Base-by-base conservation (phyloP, 352 stramenopile genomes). In the Globisporangium takayamanum region DNA sequence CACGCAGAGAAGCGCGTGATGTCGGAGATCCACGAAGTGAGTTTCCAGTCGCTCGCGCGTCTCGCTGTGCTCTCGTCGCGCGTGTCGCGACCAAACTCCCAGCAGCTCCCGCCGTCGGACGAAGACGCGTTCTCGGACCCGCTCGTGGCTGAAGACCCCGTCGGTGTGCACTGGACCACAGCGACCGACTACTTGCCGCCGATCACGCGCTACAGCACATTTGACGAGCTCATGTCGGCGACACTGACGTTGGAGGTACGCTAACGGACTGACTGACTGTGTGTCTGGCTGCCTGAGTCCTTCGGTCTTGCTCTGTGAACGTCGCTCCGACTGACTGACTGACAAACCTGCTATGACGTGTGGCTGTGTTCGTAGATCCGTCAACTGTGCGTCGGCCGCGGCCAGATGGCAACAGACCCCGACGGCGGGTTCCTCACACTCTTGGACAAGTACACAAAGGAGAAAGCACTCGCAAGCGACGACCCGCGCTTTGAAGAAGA, bases 161-260 rank as follows among this genome's bases (percentile, higher is more conserved):
- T 95, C 14, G 72, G 64, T 15, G 84, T 95, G 16, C 54, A 69
- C 30, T 95, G 86, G 86, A 72, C 84, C 1, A 81, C 78, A 0
- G 75, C 76, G 0, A 76, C 68, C 0, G 86, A 95, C 56, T 74
- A 88, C 33, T 49, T 95, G 7, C 86, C 86, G 5, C 68, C 83
- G 10, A 95, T 95, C 60, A 94, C 83, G 22, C 80, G 86, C 0
- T 93, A 94, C 68, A 92, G 83, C 59, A 95, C 86, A 33, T 95
- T 95, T 44, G 86, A 95, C 72, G 86, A 95, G 68, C 73, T 94
- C 53, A 95, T 95, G 83, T 94, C 84, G 12, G 86, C 86, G 14
- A 95, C 86, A 15, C 57, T 95, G 46, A 95, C 86, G 16, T 68
- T 95, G 10, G 86, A 95, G 72, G 80, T 87, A 66, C 59, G 64